phyloP scores from a whole-genome alignment of 768 basidiomycete genomes.

The Trametes cinnabarina region DNA sequence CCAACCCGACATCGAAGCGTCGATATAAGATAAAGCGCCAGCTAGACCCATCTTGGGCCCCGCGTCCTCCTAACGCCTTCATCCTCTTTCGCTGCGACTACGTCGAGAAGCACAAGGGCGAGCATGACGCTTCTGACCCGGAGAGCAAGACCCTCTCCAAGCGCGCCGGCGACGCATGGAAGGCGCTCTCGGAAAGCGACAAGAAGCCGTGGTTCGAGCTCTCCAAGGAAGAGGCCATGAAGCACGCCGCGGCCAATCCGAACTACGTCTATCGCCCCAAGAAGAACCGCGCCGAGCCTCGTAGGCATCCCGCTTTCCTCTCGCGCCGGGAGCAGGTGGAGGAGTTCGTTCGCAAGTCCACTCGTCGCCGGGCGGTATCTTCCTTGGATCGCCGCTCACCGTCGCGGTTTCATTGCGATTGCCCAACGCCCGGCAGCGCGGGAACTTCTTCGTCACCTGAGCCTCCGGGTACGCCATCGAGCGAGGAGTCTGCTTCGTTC shows the following conservation, averaged over 20 bases:
- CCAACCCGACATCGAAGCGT: conserved; percentile 38
- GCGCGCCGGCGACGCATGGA: conserved; percentile 77
- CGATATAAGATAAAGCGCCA: conserved; percentile 39
- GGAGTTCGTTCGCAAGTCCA: conserved; percentile 20
- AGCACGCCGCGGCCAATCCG: conserved; percentile 52
- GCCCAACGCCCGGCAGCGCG: conserved; percentile 7
- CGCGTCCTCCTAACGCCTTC: conserved; percentile 68
- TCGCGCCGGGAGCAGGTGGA: conserved; percentile 31
- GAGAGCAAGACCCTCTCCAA: conserved; percentile 65
- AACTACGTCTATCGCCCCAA: conserved; percentile 61
- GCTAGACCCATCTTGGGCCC: conserved; percentile 56
- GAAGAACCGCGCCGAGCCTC: conserved; percentile 14
- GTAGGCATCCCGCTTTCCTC: conserved; percentile 16
- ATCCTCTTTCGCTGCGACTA: conserved; percentile 74
- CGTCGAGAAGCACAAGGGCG: conserved; percentile 44
- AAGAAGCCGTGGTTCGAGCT: conserved; percentile 45
- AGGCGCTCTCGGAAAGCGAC: conserved; percentile 47
- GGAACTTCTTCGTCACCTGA: conserved; percentile 22
- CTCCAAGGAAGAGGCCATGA: conserved; percentile 53
- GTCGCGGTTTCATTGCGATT: conserved; percentile 7
- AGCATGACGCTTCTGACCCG: conserved; percentile 21
- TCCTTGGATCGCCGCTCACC: conserved; percentile 1
- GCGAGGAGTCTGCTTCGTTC: conserved; percentile 10
- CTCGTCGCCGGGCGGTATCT: conserved; percentile 4
- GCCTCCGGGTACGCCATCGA: conserved; percentile 18